Conservation (phyloP, 129 eudicot species). For the Logfia minima region DNA sequence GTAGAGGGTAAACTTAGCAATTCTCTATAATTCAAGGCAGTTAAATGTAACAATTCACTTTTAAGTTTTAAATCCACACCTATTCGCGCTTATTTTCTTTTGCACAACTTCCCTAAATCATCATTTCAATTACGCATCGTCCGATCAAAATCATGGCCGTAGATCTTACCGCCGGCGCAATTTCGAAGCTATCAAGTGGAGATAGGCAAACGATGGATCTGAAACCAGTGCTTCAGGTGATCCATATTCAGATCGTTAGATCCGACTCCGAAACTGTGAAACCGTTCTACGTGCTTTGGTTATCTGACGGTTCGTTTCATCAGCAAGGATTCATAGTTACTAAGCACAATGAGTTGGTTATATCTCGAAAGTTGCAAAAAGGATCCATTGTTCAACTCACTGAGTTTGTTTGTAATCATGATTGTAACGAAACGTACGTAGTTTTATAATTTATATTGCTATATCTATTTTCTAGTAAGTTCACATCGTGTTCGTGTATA, state of each 20-base stretch:
- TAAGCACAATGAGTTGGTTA: constrained; percentile 62
- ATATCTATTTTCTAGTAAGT: not conserved
- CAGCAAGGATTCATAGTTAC: constrained; percentile 78
- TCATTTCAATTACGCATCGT: not conserved
- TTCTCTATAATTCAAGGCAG: no score
- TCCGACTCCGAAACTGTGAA: constrained; percentile 39
- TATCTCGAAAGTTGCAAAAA: constrained; percentile 41
- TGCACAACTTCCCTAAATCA: constrained; percentile 14
- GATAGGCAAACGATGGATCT: constrained; percentile 25
- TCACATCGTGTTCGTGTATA: not conserved
- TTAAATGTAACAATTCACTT: no score
- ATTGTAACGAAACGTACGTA: constrained; percentile 53
- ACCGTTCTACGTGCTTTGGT: constrained; percentile 43
- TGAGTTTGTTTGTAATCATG: constrained; percentile 47
- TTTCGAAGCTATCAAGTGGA: constrained; percentile 26
- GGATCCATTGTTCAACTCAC: constrained; percentile 61
- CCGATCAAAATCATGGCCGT: constrained; percentile 38
- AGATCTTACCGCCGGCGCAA: constrained; percentile 44
- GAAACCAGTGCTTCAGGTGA: constrained; percentile 41
- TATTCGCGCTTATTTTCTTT: constrained; percentile 16
- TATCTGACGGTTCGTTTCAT: constrained; percentile 58
- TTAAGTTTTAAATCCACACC: not conserved
- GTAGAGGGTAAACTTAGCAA: no score
- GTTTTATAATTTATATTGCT: not conserved
- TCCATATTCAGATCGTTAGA: constrained; percentile 34